These are phyloP conservation scores for Phlebopus sp. DNA, from an alignment of 1,284 basidiomycete species.

Conservation along the genomic window DNA sequence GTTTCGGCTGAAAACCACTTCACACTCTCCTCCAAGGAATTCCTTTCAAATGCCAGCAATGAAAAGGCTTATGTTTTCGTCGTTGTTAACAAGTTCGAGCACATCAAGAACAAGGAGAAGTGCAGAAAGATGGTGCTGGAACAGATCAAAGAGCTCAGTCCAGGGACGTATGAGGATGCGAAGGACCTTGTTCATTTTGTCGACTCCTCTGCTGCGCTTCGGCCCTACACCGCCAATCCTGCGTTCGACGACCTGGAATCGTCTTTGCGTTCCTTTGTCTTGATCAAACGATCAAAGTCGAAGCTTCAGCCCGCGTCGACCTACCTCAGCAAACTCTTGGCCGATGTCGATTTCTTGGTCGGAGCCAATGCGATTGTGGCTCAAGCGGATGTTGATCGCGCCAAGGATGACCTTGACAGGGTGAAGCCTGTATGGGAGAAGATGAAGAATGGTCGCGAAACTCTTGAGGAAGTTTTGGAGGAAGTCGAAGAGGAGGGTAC, in stretches of 20 bases:
- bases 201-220: slow-evolving; percentile 76
- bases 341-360: slow-evolving; percentile 87
- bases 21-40: slow-evolving; percentile 94
- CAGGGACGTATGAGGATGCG: slow-evolving; percentile 88
- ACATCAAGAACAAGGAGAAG: slow-evolving; percentile 94
- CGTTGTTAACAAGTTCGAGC: slow-evolving; percentile 98
- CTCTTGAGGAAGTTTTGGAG: slow-evolving; percentile 79
- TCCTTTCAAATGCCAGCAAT: slow-evolving; percentile 89
- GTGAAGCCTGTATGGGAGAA: slow-evolving; percentile 84
- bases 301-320: slow-evolving; percentile 96
- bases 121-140: slow-evolving; percentile 89
- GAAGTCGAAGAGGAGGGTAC: slow-evolving; percentile 78
- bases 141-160: slow-evolving; percentile 92
- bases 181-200: slow-evolving; percentile 98
- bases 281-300: slow-evolving; percentile 92
- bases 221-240: slow-evolving; percentile 61
- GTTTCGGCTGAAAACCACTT: slow-evolving; percentile 99
- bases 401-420: slow-evolving; percentile 67
- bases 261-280: slow-evolving; percentile 92
- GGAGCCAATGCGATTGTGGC: slow-evolving; percentile 87
- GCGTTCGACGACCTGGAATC: slow-evolving; percentile 88
- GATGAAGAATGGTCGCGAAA: slow-evolving; percentile 74
- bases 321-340: slow-evolving; percentile 86
- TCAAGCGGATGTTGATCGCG: slow-evolving; percentile 73
- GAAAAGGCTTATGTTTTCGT: slow-evolving; percentile 99